These are phyloP conservation scores for Warburgia ugandensis DNA, from an alignment of 164 flowering plant genomes.

Conservation along the genomic window DNA sequence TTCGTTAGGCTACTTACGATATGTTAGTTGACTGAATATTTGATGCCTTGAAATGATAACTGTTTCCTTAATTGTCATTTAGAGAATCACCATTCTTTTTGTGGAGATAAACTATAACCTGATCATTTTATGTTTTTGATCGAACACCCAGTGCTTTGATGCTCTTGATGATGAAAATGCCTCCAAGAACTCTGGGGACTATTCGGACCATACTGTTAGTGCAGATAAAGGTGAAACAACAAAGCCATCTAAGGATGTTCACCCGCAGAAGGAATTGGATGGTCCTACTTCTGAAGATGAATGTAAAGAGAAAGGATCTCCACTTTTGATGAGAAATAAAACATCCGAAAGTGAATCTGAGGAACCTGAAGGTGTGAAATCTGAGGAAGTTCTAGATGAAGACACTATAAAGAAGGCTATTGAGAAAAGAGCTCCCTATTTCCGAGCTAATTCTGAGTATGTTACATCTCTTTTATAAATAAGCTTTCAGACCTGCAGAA, in stretches of 20 bases:
- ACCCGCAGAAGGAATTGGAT: slow-evolving; percentile 23
- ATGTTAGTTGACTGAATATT: too few species aligned
- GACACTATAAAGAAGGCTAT: slow-evolving; percentile 51
- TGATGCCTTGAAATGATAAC: too few species aligned
- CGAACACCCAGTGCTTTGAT: slow-evolving; percentile 27
- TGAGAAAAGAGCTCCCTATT: slow-evolving; percentile 48
- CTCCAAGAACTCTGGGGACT: slow-evolving; percentile 18
- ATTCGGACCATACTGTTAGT: slow-evolving; percentile 9
- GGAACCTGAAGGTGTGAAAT: slow-evolving; percentile 16
- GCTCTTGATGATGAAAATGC: slow-evolving; percentile 20
- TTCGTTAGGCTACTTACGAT: too few species aligned
- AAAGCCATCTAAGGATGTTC: slow-evolving; percentile 21
- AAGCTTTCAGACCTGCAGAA: not conserved
- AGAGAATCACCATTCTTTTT: too few species aligned
- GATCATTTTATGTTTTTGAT: not conserved
- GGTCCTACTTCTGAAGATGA: slow-evolving; percentile 31
- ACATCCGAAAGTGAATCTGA: slow-evolving; percentile 21
- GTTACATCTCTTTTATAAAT: slow-evolving; percentile 13
- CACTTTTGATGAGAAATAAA: slow-evolving; percentile 32
- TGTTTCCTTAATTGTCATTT: too few species aligned
- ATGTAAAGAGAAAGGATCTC: slow-evolving; percentile 49
- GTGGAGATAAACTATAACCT: too few species aligned
- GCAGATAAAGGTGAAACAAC: slow-evolving; percentile 15
- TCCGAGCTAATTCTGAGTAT: slow-evolving; percentile 67
- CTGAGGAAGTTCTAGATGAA: slow-evolving; percentile 31